A percentile compares a stretch with the other conserved stretches of the same genome.
Conservation (phyloP, 2,329 filamentous ascomycete genomes). For the Cytospora piceicola region DNA sequence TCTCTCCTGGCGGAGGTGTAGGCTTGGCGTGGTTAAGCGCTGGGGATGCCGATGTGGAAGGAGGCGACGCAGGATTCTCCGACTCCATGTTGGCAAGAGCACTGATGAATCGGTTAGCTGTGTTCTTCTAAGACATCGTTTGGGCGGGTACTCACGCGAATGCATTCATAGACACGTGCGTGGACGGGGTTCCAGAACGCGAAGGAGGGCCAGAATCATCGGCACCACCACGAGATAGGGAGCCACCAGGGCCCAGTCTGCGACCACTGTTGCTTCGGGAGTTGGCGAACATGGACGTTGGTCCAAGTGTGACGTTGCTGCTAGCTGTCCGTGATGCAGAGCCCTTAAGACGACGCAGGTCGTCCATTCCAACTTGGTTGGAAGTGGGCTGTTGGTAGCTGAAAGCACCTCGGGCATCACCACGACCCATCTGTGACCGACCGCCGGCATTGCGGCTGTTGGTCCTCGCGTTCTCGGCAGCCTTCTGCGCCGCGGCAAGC, state of each 20-base stretch:
- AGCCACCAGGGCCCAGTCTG: conserved; percentile 74
- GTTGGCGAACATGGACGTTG: conserved; percentile 77
- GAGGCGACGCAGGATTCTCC: conserved; percentile 70
- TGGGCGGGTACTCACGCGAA: conserved; percentile 73
- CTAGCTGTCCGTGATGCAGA: conserved; percentile 62
- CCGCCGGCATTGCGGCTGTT: conserved; percentile 71
- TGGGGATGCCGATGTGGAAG: conserved; percentile 69
- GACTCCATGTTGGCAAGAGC: conserved; percentile 65
- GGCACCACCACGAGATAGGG: conserved; percentile 71
- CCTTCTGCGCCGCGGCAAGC: conserved; percentile 78
- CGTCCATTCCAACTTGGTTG: conserved; percentile 89
- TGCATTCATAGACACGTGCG: conserved; percentile 68
- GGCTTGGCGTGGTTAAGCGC: conserved; percentile 65
- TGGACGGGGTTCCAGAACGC: conserved; percentile 84
- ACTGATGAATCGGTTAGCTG: conserved; percentile 46
- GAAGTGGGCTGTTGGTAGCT: conserved; percentile 72
- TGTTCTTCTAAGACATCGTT: background rate
- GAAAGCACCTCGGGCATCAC: conserved; percentile 85
- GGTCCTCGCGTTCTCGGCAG: conserved; percentile 68
- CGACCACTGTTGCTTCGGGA: conserved; percentile 91
- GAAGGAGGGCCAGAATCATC: conserved; percentile 90
- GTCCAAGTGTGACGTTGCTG: conserved; percentile 72
- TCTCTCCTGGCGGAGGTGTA: conserved; percentile 49
- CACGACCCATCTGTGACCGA: conserved; percentile 70
- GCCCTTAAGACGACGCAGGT: conserved; percentile 81